Base-by-base conservation (phyloP, 768 basidiomycete species). In the Agaricus sinodeliciosus region DNA sequence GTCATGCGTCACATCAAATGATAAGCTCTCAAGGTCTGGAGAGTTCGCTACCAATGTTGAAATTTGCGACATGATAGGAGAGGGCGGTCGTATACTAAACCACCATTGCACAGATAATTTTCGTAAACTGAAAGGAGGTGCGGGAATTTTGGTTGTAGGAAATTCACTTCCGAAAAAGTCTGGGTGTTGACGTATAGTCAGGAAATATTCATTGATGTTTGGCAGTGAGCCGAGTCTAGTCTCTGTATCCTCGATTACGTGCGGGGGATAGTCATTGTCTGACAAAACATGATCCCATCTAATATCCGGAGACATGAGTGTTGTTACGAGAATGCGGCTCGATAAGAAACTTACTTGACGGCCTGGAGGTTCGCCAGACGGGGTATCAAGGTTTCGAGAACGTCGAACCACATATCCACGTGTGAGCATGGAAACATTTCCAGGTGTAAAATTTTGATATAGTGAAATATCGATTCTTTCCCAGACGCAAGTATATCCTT, bases 1-100 rank as follows among this genome's bases (percentile, higher is more conserved):
- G 4, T 22, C 39, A 2, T 9, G n/a, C 8, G 39, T 9, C 3
- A 49, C 27, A 12, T 4, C 16, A 9, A 49, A 49, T 3, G 48
- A 27, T n/a, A 49, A 49, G 13, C 39, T 49, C 16, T 49, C 48
- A 16, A 49, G 35, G 36, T 40, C 37, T 3, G 48, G 48, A 40
- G 19, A 39, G 4, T 34, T n/a, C 39, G 48, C 22, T 9, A 49
- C 18, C 11, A 49, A 2, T 9, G 4, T 8, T 9, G 48, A 49
- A 22, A 49, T 15, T 25, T 49, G 35, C 8, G 48, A 40, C 26
- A 49, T 16, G 4, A 49, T 26, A 9, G n/a, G 12, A 26, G 48
- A 15, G 3, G 34, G 12, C 3, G 48, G 48, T 27, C 18, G 25
- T 25, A 12, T 11, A 12, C 22, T n/a, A 13, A 15, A 7, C 25